Evolutionary conservation across 164 flowering plant species (phyloP), one percentile per base, ranked within the genome.

Genomic region (Sextonia rubra): DNA sequence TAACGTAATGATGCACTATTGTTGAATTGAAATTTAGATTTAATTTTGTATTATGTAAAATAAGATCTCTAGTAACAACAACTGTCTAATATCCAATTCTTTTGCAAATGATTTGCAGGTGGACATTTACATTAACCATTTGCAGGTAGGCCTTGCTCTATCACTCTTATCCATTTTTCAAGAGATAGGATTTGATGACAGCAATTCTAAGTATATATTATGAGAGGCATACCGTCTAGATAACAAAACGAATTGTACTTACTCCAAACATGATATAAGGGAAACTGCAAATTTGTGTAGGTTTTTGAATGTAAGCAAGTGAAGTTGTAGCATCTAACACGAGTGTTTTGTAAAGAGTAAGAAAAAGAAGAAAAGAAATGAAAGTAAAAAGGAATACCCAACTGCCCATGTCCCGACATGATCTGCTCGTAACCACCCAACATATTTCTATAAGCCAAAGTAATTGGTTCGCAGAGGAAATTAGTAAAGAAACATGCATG

Each of bases 101-200:
- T 11, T 66, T 32, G 9, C 60, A 47, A 80, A 18, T 76, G 71
- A 47, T 77, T n/a, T 80, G 78, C 92, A 92, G 96, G 90, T 93
- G 98, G 98, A 91, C 98, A 60, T 93, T 93, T 77, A 64, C 90
- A 20, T 74, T 93, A 60, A 91, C 90, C 71, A 83, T 93, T 93
- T 77, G 87, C 80, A n/a, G 87, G 97, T 93, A 87, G 71, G 83
- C 49, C 9, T 68, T 65, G 22, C 68, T 52, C 49, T 52, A 47
- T 23, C 4, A 0, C 20, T 32, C 32, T 63, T 27, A n/a, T 61
- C 24, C 23, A 44, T n/a, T 32, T 64, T 27, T 8, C 15, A n/a
- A 61, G 64, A 61, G 27, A 12, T 12, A 12, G 30, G 27, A 61
- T 24, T 64, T 64, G 17, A 29, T 25, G 17, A 18, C 4, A 29